phyloP scores from a whole-genome alignment of 768 basidiomycete genomes.

The Trametes cubensis region DNA sequence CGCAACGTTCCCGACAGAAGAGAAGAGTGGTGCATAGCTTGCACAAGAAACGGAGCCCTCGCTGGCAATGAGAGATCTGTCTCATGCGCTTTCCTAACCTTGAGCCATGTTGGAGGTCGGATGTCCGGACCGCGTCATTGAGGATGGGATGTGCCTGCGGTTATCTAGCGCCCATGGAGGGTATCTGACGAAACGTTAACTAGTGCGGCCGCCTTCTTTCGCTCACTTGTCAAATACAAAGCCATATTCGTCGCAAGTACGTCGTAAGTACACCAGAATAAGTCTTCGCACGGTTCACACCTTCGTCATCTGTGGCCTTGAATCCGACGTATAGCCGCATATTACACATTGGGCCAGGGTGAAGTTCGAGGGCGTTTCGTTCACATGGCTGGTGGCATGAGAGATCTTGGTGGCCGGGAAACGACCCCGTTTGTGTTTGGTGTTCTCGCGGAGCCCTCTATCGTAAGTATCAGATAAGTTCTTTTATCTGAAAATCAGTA shows the following conservation, averaged over 20 bases:
- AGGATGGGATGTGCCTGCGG: too few relatives aligned
- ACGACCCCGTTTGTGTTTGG: not conserved
- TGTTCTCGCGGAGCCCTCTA: not conserved
- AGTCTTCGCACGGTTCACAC: not conserved
- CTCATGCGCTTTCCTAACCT: too few relatives aligned
- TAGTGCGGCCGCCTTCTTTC: not conserved
- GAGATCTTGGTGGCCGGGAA: not conserved
- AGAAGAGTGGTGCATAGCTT: not conserved
- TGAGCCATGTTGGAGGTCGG: too few relatives aligned
- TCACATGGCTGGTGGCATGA: conserved; percentile 9
- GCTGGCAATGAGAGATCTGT: not conserved
- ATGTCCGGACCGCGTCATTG: too few relatives aligned
- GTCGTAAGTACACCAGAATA: not conserved
- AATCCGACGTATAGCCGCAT: conserved; percentile 8
- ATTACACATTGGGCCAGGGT: not conserved
- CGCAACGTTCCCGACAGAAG: not conserved
- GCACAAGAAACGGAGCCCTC: not conserved
- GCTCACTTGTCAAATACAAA: too few relatives aligned
- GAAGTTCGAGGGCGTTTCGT: not conserved
- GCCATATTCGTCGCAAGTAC: not conserved
- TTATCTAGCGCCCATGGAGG: too few relatives aligned
- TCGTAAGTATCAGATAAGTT: not conserved
- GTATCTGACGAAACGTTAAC: too few relatives aligned
- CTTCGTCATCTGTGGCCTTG: not conserved
- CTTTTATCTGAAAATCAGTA: not conserved